Evolutionary conservation across 192 early-diverging fungal species (phyloP), one percentile per base, ranked within the genome.

Genomic region (Backusella tuberculispora): DNA sequence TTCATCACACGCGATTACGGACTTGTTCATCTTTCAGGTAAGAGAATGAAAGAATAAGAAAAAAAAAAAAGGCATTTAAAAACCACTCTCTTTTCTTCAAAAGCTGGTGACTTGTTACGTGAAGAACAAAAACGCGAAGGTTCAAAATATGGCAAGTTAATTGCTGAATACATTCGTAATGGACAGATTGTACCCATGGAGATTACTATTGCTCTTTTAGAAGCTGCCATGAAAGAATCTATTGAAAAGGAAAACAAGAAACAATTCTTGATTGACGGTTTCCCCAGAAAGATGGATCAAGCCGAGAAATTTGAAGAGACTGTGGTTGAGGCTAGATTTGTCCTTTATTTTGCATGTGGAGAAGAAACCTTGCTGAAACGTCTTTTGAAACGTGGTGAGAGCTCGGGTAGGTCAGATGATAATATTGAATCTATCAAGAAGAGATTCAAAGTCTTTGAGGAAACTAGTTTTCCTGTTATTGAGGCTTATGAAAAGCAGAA

Each of bases 391-490:
- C 90, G 98, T 74, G 97, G 96, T 4, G 93, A 98, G 78, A 98
- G 93, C 17, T 93, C 90, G 60, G 97, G 97, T 2, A 87, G 98
- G 41, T 80, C 88, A 14, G 98, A 99, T 77, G 98, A 99, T 78
- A 98, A 99, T 78, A 89, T 93, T 43, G 95, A 98, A 75, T 91
- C 92, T 9, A 99, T 99, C 89, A 89, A 88, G 75, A 99, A 99
- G 87, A 89, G 98, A n/a, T 99, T 99, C 89, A 79, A 75, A 15
- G 91, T 90, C 1, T 99, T 97, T 71, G 71, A 81, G 26, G 91
- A 97, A 45, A 90, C 90, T 15, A 92, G 89, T 75, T 96, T 89
- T 85, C 97, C 96, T 6, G 98, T 98, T 12, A 92, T 99, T 73
- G 92, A 93, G 63, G 80, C 93, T 38, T 96, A 91, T 80, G 85